A percentile compares a stretch with the other conserved stretches of the same genome.
Evolutionary conservation across 495 filamentous ascomycete species (phyloP).

Genomic region (Glonium stellatum): DNA sequence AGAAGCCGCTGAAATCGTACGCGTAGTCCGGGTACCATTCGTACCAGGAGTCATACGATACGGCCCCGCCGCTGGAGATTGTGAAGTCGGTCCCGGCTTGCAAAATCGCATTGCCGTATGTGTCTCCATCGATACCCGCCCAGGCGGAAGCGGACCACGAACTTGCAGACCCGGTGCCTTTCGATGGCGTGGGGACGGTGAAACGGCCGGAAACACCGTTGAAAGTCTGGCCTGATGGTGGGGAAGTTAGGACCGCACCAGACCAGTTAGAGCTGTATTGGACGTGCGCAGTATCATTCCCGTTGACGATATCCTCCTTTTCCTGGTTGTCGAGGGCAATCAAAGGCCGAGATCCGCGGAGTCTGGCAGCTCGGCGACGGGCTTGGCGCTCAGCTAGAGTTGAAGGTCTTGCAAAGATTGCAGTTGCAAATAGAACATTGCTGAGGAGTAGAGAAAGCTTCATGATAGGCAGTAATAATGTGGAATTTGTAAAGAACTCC

Average conservation of each 20-base stretch:
- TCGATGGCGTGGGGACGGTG: not conserved
- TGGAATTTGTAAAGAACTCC: not conserved
- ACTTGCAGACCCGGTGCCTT: not conserved
- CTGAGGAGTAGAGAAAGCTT: not conserved
- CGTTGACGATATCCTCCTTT: not conserved
- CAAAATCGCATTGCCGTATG: slow-evolving; percentile 50
- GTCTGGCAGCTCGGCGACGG: not conserved
- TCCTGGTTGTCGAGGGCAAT: not conserved
- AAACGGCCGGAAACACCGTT: not conserved
- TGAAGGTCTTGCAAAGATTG: not conserved
- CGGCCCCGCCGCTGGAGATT: slow-evolving; percentile 32
- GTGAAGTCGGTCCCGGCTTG: slow-evolving; percentile 58
- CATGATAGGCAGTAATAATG: not conserved
- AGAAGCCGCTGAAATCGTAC: slow-evolving; percentile 48
- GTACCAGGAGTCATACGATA: slow-evolving; percentile 52
- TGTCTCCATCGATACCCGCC: slow-evolving; percentile 58
- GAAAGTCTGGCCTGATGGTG: not conserved
- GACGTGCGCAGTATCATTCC: not conserved
- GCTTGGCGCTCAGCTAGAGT: not conserved
- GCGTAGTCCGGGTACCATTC: slow-evolving; percentile 58
- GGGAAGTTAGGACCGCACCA: not conserved
- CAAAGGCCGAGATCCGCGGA: not conserved
- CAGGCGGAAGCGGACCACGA: slow-evolving; percentile 46
- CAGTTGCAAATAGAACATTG: not conserved
- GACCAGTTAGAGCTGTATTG: slow-evolving; percentile 1